A percentile compares a stretch with the other conserved stretches of the same genome.
These are phyloP conservation scores for Annona cherimola DNA, from an alignment of 164 flowering plant genomes.

Conservation along the genomic window DNA sequence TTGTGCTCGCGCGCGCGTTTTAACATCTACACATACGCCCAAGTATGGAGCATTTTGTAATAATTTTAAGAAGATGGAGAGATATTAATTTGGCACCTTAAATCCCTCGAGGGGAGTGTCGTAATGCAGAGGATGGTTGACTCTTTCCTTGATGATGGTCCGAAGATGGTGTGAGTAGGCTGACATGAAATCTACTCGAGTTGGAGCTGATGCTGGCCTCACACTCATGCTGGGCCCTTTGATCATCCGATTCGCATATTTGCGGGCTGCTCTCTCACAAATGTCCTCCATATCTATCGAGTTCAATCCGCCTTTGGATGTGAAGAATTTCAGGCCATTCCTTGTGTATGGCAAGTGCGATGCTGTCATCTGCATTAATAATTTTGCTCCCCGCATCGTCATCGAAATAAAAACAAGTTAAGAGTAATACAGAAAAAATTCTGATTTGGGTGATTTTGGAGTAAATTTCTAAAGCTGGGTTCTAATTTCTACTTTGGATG, in stretches of 20 bases:
- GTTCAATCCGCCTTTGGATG: conserved; percentile 68
- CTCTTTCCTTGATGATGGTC: conserved; percentile 71
- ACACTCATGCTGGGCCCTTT: conserved; percentile 32
- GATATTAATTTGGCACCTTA: conserved; percentile 39
- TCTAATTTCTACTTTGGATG: too few species aligned
- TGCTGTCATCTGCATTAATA: conserved; percentile 69
- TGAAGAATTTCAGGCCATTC: conserved; percentile 87
- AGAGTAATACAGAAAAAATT: too few species aligned
- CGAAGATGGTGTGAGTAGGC: conserved; percentile 63
- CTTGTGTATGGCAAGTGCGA: conserved; percentile 88
- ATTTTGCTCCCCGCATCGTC: not conserved
- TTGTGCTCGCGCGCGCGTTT: too few species aligned
- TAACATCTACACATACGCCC: too few species aligned
- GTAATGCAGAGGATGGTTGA: conserved; percentile 72
- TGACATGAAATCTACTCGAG: conserved; percentile 75
- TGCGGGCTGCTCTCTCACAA: conserved; percentile 66
- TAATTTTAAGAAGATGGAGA: not conserved
- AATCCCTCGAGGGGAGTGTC: conserved; percentile 82
- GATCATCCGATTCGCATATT: conserved; percentile 55
- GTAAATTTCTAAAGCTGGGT: too few species aligned
- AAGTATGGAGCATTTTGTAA: too few species aligned
- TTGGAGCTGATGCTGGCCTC: conserved; percentile 12
- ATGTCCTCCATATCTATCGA: conserved; percentile 76
- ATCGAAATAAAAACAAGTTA: too few species aligned
- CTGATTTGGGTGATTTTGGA: too few species aligned